Evolutionary conservation across 306 rosid genomes (phyloP), one percentile per base, ranked within the genome.

Genomic region (Dalbergia oliveri): DNA sequence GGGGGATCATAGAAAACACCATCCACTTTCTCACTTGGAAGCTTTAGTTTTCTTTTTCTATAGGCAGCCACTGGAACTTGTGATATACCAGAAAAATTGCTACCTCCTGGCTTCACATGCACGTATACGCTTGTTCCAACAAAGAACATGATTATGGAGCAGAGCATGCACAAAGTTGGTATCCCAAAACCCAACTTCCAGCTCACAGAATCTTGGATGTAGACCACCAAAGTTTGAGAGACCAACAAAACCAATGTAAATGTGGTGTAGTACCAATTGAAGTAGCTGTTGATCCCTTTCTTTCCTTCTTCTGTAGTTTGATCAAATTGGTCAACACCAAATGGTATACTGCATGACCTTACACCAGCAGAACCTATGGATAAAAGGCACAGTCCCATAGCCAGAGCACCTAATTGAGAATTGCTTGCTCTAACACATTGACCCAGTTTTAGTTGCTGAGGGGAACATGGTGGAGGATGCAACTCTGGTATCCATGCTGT

Each of bases 261-360:
- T 0, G 87, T 54, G 6, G 88, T 47, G 62, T 92, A 92, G 71
- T 90, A 94, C 94, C 89, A 91, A 56, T 90, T 94, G 4, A 87
- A 90, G 82, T 78, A 91, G 76, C 94, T 90, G 3, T 77, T 74
- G 54, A 86, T 80, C 16, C 92, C 91, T 82, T 87, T 84, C 75
- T 79, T 84, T 8, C 98, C 98, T 86, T 85, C 85, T 3, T 76
- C 83, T 0, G 98, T 88, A 0, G 88, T 82, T 10, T 83, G 82
- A 9, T 93, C 92, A 47, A 91, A 94, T 50, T 92, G 98, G 41
- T 94, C 97, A 0, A 92, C 84, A 4, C 97, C 95, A 66, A 94
- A 92, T 0, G 98, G 94, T 4, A 90, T 88, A 35, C 94, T 90
- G 37, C 98, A 94, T 9, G 96, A 96, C n/a, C 90, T 75, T n/a